These are phyloP conservation scores for Xylaria multiplex DNA, from an alignment of 2,329 filamentous ascomycete genomes.

Conservation along the genomic window DNA sequence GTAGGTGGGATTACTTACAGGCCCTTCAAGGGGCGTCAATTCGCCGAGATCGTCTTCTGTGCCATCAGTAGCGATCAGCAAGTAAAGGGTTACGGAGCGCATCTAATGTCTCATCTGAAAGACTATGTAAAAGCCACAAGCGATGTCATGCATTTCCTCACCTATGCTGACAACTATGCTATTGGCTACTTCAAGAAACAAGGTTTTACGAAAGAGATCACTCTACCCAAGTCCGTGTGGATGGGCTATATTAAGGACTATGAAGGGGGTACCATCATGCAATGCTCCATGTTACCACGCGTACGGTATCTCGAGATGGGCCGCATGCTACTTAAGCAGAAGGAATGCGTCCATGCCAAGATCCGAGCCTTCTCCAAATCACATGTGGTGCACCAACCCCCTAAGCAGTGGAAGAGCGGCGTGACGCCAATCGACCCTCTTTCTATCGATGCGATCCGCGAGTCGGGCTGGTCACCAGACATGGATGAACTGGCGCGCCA, in stretches of 20 bases:
- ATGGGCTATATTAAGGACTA: slow-evolving; percentile 99
- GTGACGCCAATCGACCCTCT: slow-evolving; percentile 82
- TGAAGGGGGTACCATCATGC: slow-evolving; percentile 98
- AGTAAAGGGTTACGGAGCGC: slow-evolving; percentile 97
- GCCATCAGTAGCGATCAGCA: slow-evolving; percentile 98
- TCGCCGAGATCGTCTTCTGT: slow-evolving; percentile 98
- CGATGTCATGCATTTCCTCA: slow-evolving; percentile 97
- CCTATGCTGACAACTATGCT: slow-evolving; percentile 98
- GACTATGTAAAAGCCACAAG: slow-evolving; percentile 98
- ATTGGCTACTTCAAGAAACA: slow-evolving; percentile 99
- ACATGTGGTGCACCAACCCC: slow-evolving; percentile 86
- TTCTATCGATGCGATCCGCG: slow-evolving; percentile 86
- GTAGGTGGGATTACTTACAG: slow-evolving; percentile 96
- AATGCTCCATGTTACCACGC: slow-evolving; percentile 95
- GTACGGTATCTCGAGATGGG: slow-evolving; percentile 93
- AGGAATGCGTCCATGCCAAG: slow-evolving; percentile 93
- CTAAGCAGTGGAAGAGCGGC: slow-evolving; percentile 84
- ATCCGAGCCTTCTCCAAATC: slow-evolving; percentile 90
- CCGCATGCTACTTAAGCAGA: slow-evolving; percentile 96
- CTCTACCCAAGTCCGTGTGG: slow-evolving; percentile 87
- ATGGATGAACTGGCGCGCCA: slow-evolving; percentile 98
- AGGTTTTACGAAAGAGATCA: slow-evolving; percentile 98
- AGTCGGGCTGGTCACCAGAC: slow-evolving; percentile 92
- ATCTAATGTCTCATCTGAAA: slow-evolving; percentile 97
- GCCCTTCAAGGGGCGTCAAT: slow-evolving; percentile 89